A percentile compares a stretch with the other conserved stretches of the same genome.
Conservation (phyloP, 2,329 filamentous ascomycete genomes). For the Fusarium sp. region DNA sequence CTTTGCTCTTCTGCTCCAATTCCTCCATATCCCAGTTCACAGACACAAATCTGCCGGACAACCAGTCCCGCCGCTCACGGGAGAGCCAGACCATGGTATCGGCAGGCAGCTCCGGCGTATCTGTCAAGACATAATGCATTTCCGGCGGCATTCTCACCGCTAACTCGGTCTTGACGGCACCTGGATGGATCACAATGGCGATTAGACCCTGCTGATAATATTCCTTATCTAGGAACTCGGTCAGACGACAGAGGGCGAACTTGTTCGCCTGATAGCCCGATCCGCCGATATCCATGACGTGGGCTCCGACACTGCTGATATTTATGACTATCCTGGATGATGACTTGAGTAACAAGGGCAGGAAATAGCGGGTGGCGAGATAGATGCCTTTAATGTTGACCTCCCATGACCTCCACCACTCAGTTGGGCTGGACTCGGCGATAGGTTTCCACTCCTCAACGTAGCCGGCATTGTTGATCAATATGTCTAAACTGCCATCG, state of each 20-base stretch:
- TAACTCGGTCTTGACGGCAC: constrained; percentile 7
- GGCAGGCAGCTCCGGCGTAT: constrained; percentile 1
- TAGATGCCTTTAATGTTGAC: constrained; percentile 67
- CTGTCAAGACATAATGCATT: not conserved
- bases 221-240: constrained; percentile 4
- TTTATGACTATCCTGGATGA: constrained; percentile 62
- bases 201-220: constrained; percentile 1
- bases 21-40: constrained; percentile 15
- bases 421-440: constrained; percentile 55
- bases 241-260: constrained; percentile 1
- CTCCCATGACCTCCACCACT: constrained; percentile 64
- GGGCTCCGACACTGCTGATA: constrained; percentile 56
- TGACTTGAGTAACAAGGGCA: constrained; percentile 61
- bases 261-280: constrained; percentile 11
- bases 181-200: not conserved
- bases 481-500: constrained; percentile 56
- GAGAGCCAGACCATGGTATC: constrained; percentile 10
- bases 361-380: constrained; percentile 62
- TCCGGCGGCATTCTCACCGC: not conserved
- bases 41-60: not conserved
- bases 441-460: constrained; percentile 55
- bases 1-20: not conserved
- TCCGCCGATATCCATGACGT: not conserved
- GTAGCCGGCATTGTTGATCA: constrained; percentile 62
- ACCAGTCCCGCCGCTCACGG: not conserved